Percentiles rank a stretch among this genome's conserved stretches.
phyloP scores from a whole-genome alignment of 2,329 filamentous ascomycete species.

The Penicillium sp. region DNA sequence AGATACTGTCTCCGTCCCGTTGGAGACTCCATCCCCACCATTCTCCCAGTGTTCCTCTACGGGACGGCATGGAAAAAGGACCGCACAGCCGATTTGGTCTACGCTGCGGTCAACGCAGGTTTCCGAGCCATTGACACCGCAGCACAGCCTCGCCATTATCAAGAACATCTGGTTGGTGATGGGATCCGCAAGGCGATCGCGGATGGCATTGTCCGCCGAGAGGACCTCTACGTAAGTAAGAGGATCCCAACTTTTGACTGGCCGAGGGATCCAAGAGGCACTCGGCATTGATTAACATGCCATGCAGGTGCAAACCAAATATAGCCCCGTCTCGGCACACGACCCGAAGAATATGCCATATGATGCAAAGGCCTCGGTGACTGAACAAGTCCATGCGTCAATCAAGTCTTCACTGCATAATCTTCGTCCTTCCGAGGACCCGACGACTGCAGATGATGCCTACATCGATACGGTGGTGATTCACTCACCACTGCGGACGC shows the following conservation, averaged over 20 bases:
- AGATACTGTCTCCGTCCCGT: constrained; percentile 30
- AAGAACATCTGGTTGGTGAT: constrained; percentile 68
- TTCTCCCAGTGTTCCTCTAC: constrained; percentile 62
- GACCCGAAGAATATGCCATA: constrained; percentile 65
- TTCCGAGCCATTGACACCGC: constrained; percentile 78
- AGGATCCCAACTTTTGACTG: neutral
- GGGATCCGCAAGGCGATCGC: constrained; percentile 64
- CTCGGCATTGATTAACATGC: neutral
- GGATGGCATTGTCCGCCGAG: constrained; percentile 59
- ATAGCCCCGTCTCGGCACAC: constrained; percentile 66
- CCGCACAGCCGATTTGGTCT: constrained; percentile 66
- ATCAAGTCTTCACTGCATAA: constrained; percentile 67
- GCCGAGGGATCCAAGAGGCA: neutral
- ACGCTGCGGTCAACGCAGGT: constrained; percentile 65
- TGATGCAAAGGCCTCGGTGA: constrained; percentile 57
- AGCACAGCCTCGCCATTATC: constrained; percentile 76
- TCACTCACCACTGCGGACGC: constrained; percentile 57
- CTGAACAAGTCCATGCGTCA: constrained; percentile 67
- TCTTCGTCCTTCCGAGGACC: constrained; percentile 46
- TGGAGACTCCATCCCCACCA: constrained; percentile 24
- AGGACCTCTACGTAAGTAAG: constrained; percentile 64
- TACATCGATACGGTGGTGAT: constrained; percentile 63
- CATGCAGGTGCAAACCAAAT: constrained; percentile 81
- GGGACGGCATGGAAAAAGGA: constrained; percentile 87
- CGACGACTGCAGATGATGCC: constrained; percentile 38